Base-by-base conservation (phyloP, 2,329 filamentous ascomycete genomes). In the Colletotrichum cereale region DNA sequence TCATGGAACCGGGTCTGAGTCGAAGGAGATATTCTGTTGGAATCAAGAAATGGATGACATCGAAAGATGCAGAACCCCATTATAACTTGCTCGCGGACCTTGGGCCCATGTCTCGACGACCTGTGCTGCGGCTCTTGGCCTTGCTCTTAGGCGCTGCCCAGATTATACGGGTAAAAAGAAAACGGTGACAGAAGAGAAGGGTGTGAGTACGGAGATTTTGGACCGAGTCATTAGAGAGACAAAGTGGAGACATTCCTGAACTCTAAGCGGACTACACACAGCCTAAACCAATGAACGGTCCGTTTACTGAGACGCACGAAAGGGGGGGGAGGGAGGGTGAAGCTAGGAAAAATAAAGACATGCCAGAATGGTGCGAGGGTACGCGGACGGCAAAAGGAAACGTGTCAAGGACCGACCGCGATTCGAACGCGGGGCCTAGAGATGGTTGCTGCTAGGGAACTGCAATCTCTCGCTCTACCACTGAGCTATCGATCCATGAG, bases 381-480 rank as follows among this genome's bases (percentile, higher is more conserved):
- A 11, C n/a, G 10, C 16, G 3, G 14, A n/a, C 21, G 11, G 2
- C 34, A 24, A 42, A 55, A 62, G 16, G 0, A 5, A 24, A 42
- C 31, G 3, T 31, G 21, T 1, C 18, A 47, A 66, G 62, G 38
- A 61, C 62, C 55, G 55, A 66, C 67, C 67, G 67, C 67, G 55
- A 44, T 70, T 70, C 62, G 55, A 70, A 70, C 38, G 55, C 67
- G 55, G 55, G 67, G 62, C 67, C 67, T 61, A 61, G 67, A 70
- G 62, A 66, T 66, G 47, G 6, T 60, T 40, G 21, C 47, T 12
- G 47, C 7, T 53, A 2, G 14, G 14, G 2, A 52, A 47, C 67
- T 70, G 67, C 62, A 70, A 70, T 66, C 62, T 70, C 67, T 70
- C 62, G 62, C 67, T 70, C 53, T 70, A 70, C 62, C 67, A 70